These are phyloP conservation scores for Phialophora tarda DNA, from an alignment of 2,329 filamentous ascomycete species.

Conservation along the genomic window DNA sequence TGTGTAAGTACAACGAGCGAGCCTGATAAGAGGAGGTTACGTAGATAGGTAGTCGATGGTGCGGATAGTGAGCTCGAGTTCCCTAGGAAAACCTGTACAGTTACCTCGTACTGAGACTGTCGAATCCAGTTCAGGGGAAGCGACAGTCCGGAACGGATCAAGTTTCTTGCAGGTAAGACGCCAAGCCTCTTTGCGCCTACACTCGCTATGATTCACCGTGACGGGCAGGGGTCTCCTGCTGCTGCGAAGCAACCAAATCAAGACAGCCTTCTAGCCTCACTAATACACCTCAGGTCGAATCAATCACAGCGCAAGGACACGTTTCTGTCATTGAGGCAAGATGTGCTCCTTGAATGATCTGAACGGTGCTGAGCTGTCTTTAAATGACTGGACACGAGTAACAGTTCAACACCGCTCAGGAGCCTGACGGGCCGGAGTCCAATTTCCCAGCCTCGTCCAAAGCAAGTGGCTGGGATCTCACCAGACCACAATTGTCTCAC, in stretches of 20 bases:
- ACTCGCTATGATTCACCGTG: background rate
- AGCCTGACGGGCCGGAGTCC: background rate
- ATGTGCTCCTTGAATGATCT: background rate
- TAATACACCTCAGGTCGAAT: background rate
- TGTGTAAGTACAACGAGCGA: too few species aligned
- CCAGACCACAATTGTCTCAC: constrained; percentile 10
- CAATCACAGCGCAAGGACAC: background rate
- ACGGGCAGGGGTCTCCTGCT: too few species aligned
- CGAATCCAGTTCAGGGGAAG: background rate
- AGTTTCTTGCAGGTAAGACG: background rate
- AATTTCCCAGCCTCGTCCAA: constrained; percentile 24
- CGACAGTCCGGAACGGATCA: background rate
- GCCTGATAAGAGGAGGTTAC: too few species aligned
- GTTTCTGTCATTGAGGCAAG: background rate
- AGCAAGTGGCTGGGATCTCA: constrained; percentile 11
- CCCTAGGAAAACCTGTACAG: background rate
- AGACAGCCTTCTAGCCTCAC: background rate
- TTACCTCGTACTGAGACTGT: background rate
- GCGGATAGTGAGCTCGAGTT: background rate
- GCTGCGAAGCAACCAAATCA: background rate
- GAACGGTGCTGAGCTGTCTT: background rate
- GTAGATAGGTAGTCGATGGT: background rate
- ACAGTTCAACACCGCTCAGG: background rate
- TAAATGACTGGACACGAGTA: background rate
- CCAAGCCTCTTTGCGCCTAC: background rate